A percentile compares a stretch with the other conserved stretches of the same genome.
These are phyloP conservation scores for Solanum sparsipilum DNA, from an alignment of 257 asterid genomes.

Conservation along the genomic window DNA sequence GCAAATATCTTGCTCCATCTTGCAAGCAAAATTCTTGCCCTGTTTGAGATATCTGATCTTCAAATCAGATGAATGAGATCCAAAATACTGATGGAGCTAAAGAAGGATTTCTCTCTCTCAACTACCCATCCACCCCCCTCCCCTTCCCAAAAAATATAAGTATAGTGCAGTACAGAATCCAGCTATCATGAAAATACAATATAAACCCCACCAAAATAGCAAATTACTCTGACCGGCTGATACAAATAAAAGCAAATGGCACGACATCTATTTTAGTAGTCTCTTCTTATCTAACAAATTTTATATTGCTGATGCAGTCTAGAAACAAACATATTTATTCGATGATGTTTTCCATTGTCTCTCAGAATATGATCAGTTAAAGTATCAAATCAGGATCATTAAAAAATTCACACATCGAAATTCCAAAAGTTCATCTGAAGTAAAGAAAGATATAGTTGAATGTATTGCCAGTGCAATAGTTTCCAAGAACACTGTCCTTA, in stretches of 20 bases:
- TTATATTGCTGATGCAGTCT: background rate
- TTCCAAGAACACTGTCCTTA: background rate
- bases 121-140: background rate
- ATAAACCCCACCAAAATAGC: background rate
- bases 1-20: slow-evolving; percentile 80
- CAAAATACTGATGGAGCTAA: slow-evolving; percentile 3
- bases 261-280: background rate
- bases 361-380: background rate
- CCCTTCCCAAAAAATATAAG: background rate
- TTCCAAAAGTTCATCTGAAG: background rate
- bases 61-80: slow-evolving; percentile 73
- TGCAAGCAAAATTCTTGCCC: slow-evolving; percentile 73
- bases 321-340: background rate
- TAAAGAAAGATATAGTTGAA: background rate
- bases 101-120: background rate
- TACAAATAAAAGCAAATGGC: background rate
- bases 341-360: background rate
- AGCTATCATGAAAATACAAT: background rate
- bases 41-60: slow-evolving; percentile 89
- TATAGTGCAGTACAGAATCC: background rate
- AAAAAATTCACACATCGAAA: background rate
- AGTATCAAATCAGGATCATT: background rate
- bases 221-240: background rate
- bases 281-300: background rate
- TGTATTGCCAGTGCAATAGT: background rate